Conservation (phyloP, 345 rosid species). For the Acer negundo region DNA sequence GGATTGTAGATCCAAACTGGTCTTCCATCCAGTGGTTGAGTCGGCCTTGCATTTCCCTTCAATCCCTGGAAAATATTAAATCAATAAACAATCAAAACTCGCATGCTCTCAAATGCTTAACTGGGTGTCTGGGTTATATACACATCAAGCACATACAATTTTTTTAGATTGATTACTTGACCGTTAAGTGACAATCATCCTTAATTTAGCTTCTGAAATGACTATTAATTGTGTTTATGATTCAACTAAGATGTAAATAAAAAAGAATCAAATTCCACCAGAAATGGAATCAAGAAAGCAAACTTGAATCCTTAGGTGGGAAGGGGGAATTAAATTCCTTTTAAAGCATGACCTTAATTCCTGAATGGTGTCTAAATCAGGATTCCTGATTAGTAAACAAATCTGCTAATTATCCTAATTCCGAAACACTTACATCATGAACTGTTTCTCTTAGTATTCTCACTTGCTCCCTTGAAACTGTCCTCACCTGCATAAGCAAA, state of each 20-base stretch:
- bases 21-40: conserved; percentile 48
- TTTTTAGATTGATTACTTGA: neutral
- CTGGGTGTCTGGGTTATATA: too few relatives aligned
- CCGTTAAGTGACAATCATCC: neutral
- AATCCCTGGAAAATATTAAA: conserved; percentile 41
- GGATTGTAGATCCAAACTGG: conserved; percentile 42
- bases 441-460: conserved; percentile 47
- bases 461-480: conserved; percentile 67
- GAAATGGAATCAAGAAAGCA: too few relatives aligned
- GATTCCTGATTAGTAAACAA: too few relatives aligned
- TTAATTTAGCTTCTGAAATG: neutral
- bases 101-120: neutral
- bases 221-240: neutral
- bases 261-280: too few relatives aligned
- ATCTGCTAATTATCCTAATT: too few relatives aligned
- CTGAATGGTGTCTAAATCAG: too few relatives aligned
- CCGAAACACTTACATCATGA: conserved; percentile 53
- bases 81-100: too few relatives aligned
- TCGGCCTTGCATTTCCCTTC: conserved; percentile 67
- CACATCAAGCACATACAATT: too few relatives aligned
- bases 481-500: conserved; percentile 44
- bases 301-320: too few relatives aligned
- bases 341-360: too few relatives aligned
- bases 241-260: too few relatives aligned
- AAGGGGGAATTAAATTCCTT: too few relatives aligned